phyloP scores from a whole-genome alignment of 139 green algal genomes.

The Auxenochlorella pyrenoidosa region DNA sequence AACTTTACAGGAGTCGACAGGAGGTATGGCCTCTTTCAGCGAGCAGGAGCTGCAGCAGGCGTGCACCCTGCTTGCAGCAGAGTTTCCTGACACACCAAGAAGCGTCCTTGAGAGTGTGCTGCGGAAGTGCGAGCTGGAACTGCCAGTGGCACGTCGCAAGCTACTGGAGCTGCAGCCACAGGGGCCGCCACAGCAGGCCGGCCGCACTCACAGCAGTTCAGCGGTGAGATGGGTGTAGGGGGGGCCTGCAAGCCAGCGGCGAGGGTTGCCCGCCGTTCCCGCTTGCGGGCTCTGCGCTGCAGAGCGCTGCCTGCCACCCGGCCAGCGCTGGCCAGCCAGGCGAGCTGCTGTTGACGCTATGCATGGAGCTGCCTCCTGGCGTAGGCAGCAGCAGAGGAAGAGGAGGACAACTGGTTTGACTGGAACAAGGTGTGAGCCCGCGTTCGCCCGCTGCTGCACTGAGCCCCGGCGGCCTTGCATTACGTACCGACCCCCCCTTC shows the following conservation, averaged over 20 bases:
- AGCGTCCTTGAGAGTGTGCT: neutral
- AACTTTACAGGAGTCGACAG: neutral
- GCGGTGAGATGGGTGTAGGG: neutral
- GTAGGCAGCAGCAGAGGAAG: neutral
- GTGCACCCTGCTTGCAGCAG: neutral
- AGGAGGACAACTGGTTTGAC: neutral
- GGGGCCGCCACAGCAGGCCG: neutral
- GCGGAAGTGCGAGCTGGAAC: slow-evolving; percentile 7
- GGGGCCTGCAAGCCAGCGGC: neutral
- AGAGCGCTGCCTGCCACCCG: too few species aligned
- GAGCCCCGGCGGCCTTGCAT: too few species aligned
- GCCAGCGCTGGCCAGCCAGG: too few species aligned
- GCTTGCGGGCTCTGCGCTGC: neutral
- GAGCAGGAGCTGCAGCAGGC: slow-evolving; percentile 9
- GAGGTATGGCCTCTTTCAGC: neutral
- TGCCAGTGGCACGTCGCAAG: slow-evolving; percentile 7
- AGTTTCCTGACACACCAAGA: neutral
- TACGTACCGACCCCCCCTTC: too few species aligned
- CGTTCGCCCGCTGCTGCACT: too few species aligned
- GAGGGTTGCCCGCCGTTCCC: neutral
- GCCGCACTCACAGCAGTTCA: neutral
- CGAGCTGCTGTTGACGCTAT: neutral
- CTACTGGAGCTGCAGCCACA: neutral
- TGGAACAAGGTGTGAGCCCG: slow-evolving; percentile 22
- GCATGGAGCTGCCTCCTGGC: neutral